Base-by-base conservation (phyloP, 208 protist genomes). In the Crithidia acanthocephali region DNA sequence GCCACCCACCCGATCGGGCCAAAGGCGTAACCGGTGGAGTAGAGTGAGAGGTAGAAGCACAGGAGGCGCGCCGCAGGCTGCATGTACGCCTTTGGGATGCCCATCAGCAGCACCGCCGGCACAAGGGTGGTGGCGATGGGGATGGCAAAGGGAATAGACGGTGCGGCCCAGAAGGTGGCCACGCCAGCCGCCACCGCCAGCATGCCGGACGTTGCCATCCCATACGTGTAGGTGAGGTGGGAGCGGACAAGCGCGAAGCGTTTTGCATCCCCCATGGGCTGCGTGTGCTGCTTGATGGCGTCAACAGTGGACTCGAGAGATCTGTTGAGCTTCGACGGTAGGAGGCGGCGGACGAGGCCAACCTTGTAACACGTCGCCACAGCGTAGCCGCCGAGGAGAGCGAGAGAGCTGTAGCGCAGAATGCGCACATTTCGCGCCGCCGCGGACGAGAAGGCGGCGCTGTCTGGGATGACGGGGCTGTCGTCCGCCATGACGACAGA, bases 1-100 rank as follows among this genome's bases (percentile, higher is more conserved):
- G 85, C 85, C 0, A 92, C 76, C 86, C 87, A 95, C 0, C 79
- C 84, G 53, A 95, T 72, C 0, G 91, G 91, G n/a, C 86, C 91
- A 48, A 87, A 81, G 10, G 77, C 81, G 63, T 92, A 95, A 0
- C 91, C 91, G 20, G 76, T 79, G 10, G 78, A 83, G 11, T 88
- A 65, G 16, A 76, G 78, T 0, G 86, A 78, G 4, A 74, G 59
- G 32, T 79, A 72, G 28, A 91, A 89, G 53, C 69, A 87, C 25
- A 80, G 64, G 0, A 80, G 33, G 2, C 91, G 87, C 0, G 70
- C 74, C 1, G 35, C 64, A 9, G 64, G 70, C 13, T 82, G 53
- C 75, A 95, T 82, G 47, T 78, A 66, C 1, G 50, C 23, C 16
- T 69, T 67, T 11, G 88, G 91, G 1, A 93, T 13, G 6, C 63